Conservation (phyloP, 129 eudicot species). For the Silybum marianum region DNA sequence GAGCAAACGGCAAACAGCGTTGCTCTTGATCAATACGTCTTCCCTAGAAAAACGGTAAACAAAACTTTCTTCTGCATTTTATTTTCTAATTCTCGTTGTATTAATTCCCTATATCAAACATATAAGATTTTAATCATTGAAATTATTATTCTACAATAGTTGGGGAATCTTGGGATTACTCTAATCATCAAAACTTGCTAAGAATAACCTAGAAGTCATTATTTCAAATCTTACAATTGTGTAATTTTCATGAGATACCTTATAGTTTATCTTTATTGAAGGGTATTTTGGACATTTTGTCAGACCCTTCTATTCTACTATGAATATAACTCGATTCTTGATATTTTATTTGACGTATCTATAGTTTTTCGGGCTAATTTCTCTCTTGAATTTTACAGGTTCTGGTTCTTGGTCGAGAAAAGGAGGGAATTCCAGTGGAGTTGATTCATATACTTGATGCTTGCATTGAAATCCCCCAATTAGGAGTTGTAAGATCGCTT, state of each 20-base stretch:
- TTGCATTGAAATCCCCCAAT: conserved; percentile 94
- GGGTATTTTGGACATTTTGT: conserved; percentile 1
- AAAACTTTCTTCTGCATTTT: not conserved
- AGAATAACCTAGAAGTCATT: not conserved
- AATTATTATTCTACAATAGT: not conserved
- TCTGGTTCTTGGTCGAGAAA: conserved; percentile 92
- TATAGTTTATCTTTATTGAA: not conserved
- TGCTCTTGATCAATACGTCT: conserved; percentile 69
- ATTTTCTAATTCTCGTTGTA: not conserved
- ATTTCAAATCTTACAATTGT: not conserved
- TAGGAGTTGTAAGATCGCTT: conserved; percentile 92
- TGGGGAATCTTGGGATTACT: not conserved
- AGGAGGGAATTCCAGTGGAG: conserved; percentile 97
- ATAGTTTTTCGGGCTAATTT: not conserved
- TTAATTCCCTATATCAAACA: not conserved
- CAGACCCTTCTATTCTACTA: not conserved
- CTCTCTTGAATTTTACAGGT: conserved; percentile 44
- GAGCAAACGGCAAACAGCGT: conserved; percentile 97
- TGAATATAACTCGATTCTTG: not conserved
- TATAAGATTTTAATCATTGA: not conserved
- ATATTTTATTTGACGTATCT: not conserved
- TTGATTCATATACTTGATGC: conserved; percentile 90
- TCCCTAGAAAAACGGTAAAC: conserved; percentile 74
- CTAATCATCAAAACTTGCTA: not conserved
- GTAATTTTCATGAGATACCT: not conserved